Evolutionary conservation across 2,329 filamentous ascomycete species (phyloP), one percentile per base, ranked within the genome.

Genomic region (Colletotrichum australisinense): DNA sequence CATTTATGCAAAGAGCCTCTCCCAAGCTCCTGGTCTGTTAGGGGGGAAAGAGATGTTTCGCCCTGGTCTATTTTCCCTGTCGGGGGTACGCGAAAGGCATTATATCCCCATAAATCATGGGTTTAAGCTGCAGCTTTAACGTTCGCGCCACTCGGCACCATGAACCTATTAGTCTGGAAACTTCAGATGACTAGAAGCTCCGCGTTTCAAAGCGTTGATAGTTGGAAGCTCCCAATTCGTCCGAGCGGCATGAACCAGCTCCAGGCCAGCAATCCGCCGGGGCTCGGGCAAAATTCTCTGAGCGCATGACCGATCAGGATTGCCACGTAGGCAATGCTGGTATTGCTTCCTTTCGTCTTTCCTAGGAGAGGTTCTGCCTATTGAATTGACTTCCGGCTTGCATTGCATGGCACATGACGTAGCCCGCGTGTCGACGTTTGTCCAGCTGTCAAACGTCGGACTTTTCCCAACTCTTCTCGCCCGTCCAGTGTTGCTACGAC

Each of bases 171-270:
- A 26, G 32, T 22, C 4, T n/a, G 22, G 32, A 5, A 16, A 56
- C 9, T 42, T 65, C 11, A 30, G 63, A 56, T 9, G 63, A n/a
- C 16, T 30, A 4, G 22, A 42, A 19, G 16, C 28, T 28, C 2
- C 28, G 55, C 12, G 30, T 22, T 38, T 46, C 22, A 42, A 30
- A 16, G 22, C 49, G 46, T 24, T 53, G 28, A 4, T 16, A 14
- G 16, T 5, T 5, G 7, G 16, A 30, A 26, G 49, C 49, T 28
- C 30, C 22, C 32, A 42, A 56, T 42, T 30, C 32, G 63, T 65
- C 63, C 63, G 63, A 65, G 63, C 63, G 63, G 63, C 63, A 56
- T 65, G 32, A 30, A 46, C 5, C 12, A 7, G 9, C 63, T 11
- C 9, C n/a, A 56, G 49, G 24, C 63, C 6, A 9, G 24, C n/a